Evolutionary conservation across 1,139 yeast genomes (phyloP).

Genomic region (Scheffersomyces illinoinensis): DNA sequence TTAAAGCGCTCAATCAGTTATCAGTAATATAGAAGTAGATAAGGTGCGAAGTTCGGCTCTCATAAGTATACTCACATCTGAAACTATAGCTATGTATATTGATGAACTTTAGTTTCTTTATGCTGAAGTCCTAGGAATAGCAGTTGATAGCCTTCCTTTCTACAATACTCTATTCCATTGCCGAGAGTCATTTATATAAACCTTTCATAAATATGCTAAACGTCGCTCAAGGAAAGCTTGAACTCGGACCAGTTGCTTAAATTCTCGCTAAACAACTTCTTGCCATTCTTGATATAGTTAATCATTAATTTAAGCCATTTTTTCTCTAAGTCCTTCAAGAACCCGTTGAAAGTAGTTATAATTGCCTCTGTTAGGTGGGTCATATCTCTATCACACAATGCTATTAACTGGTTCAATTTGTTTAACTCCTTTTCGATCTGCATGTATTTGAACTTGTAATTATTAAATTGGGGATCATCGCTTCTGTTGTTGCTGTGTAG

Average conservation of each 20-base stretch:
- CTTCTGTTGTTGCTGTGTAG: background rate
- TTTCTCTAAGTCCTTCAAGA: conserved; percentile 35
- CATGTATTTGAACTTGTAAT: conserved; percentile 26
- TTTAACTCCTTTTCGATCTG: conserved; percentile 43
- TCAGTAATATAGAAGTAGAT: background rate
- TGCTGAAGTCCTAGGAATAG: background rate
- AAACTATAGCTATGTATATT: background rate
- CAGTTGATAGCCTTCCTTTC: background rate
- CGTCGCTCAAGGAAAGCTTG: conserved; percentile 15
- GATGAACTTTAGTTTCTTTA: background rate
- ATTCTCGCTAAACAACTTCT: conserved; percentile 38
- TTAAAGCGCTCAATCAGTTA: background rate
- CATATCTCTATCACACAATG: conserved; percentile 39
- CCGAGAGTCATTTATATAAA: background rate
- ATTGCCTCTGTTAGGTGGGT: conserved; percentile 33
- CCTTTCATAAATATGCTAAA: background rate
- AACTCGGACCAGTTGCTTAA: conserved; percentile 41
- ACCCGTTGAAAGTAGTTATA: conserved; percentile 31
- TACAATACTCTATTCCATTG: background rate
- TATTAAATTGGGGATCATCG: background rate
- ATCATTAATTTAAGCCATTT: conserved; percentile 45
- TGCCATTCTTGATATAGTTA: conserved; percentile 39
- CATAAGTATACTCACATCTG: no score
- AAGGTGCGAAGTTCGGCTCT: background rate
- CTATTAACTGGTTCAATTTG: conserved; percentile 44